Base-by-base conservation (phyloP, 2,329 filamentous ascomycete species). In the Berkeleyomyces rouxiae region DNA sequence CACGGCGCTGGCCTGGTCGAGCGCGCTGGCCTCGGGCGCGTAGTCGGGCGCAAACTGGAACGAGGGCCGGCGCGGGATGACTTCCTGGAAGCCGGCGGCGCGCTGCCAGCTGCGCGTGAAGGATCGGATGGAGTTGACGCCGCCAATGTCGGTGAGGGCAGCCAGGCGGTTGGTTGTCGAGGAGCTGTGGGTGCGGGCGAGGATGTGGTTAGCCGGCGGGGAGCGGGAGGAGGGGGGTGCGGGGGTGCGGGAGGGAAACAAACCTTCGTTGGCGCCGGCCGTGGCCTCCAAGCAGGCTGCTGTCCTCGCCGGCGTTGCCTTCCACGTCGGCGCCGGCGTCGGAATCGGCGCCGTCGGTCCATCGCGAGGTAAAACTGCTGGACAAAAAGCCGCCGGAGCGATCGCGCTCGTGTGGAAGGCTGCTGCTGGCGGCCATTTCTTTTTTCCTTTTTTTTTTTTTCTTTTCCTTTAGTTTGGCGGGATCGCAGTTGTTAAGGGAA, bases 91-190 rank as follows among this genome's bases (percentile, higher is more conserved):
- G 63, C 81, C 86, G 36, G 90, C 90, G 44, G 92, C 92, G 71
- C 92, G 85, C 73, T 92, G 89, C 87, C 90, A 96, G 68, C 89
- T 95, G 65, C 87, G 83, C 53, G 91, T 88, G 71, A 97, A 97
- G 69, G 91, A 95, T 70, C 93, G 86, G 69, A 97, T 87, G 73
- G 88, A 95, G 77, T 97, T 97, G 65, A 91, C 86, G 59, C 92
- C 92, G 67, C 92, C 93, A 58, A 88, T 85, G 65, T 95, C 85
- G 67, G 80, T 78, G 61, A 86, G 71, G 61, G 78, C 76, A 36
- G 80, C 74, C 43, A 88, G 72, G 42, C 78, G 78, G 66, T 80
- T 77, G 40, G 78, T 79, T 46, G 82, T 75, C 5, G 82, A 85
- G n/a, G 81, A 82, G 65, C 82, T 84, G 66, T 4, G 42, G 16